Evolutionary conservation across 495 filamentous ascomycete genomes (phyloP).

Genomic region (Lophium mytilinum): DNA sequence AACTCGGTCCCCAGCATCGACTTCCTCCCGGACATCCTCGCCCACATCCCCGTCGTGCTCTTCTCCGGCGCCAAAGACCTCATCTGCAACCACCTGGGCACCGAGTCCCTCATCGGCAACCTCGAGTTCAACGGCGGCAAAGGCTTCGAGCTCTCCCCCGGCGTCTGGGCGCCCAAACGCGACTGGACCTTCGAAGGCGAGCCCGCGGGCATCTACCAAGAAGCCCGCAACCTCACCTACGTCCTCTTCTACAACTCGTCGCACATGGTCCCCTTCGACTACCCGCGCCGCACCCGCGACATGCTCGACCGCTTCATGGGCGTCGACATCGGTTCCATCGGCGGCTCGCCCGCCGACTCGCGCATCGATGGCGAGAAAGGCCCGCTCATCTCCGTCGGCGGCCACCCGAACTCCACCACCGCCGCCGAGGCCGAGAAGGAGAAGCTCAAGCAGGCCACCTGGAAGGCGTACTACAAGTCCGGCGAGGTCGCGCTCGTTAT

Average conservation of each 20-base stretch:
- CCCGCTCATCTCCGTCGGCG: conserved; percentile 76
- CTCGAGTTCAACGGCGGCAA: conserved; percentile 86
- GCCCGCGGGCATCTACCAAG: conserved; percentile 83
- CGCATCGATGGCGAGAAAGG: conserved; percentile 85
- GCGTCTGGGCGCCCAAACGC: conserved; percentile 81
- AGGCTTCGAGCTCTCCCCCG: conserved; percentile 83
- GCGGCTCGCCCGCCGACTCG: conserved; percentile 74
- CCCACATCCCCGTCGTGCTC: conserved; percentile 66
- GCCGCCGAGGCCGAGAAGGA: conserved; percentile 65
- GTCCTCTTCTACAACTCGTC: conserved; percentile 90
- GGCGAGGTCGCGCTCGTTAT: conserved; percentile 85
- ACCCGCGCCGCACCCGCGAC: conserved; percentile 75
- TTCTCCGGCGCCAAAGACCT: conserved; percentile 92
- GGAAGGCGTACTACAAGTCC: conserved; percentile 85
- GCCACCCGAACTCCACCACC: conserved; percentile 69
- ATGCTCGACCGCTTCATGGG: conserved; percentile 97
- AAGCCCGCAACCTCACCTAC: conserved; percentile 91
- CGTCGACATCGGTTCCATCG: conserved; percentile 87
- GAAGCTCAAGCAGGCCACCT: conserved; percentile 76
- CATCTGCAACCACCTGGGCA: conserved; percentile 96
- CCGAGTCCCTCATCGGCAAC: conserved; percentile 81
- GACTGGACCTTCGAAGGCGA: conserved; percentile 95
- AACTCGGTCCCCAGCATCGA: conserved; percentile 65
- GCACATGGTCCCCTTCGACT: conserved; percentile 97
- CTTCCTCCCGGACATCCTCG: conserved; percentile 68